A percentile compares a stretch with the other conserved stretches of the same genome.
Evolutionary conservation across 225 moss, liverwort and hornwort genomes (phyloP).

Genomic region (Climacium dendroides): DNA sequence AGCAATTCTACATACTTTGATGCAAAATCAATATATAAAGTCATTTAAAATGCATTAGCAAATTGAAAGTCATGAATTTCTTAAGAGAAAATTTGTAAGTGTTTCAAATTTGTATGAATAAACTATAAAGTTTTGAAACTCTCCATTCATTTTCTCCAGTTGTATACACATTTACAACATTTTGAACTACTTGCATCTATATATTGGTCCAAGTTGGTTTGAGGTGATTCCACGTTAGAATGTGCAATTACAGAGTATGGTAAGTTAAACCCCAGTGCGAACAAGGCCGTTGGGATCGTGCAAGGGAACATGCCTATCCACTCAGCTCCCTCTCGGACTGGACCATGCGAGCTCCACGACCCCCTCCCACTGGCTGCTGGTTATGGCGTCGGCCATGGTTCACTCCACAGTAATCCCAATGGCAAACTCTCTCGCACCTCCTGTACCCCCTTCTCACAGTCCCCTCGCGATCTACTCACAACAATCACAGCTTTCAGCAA

Average conservation of each 20-base stretch:
- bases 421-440: neutral
- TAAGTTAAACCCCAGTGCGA: neutral
- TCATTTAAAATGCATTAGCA: neutral
- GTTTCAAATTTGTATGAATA: neutral
- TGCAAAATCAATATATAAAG: neutral
- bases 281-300: neutral
- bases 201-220: neutral
- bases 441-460: neutral
- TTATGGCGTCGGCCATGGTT: neutral
- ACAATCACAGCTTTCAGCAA: no score
- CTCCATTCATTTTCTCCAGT: neutral
- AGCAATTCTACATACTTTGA: neutral
- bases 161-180: no score
- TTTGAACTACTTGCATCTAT: neutral
- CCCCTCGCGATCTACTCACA: neutral
- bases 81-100: neutral
- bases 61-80: fast-evolving
- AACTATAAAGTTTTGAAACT: neutral
- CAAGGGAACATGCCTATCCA: neutral
- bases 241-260: neutral
- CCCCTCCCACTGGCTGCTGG: neutral
- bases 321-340: neutral
- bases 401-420: neutral
- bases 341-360: neutral
- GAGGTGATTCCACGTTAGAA: no score